A percentile compares a stretch with the other conserved stretches of the same genome.
Conservation (phyloP, 768 basidiomycete genomes). For the Suillus subaureus region DNA sequence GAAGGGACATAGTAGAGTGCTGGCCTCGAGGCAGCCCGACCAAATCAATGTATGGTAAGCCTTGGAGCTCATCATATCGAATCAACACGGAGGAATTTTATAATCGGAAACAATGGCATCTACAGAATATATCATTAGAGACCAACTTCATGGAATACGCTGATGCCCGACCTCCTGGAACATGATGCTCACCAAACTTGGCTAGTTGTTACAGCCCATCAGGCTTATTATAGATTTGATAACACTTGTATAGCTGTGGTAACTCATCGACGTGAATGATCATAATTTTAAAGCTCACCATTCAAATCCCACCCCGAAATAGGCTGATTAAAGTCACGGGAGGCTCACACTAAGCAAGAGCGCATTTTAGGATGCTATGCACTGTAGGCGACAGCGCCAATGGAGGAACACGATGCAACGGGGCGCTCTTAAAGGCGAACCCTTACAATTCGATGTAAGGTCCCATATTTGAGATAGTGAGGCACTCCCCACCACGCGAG, state of each 20-base stretch:
- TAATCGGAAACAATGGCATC: not conserved
- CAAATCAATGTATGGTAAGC: not conserved
- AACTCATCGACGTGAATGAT: not conserved
- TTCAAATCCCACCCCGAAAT: slow-evolving; percentile 45
- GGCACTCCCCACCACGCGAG: slow-evolving; percentile 80
- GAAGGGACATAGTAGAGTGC: slow-evolving; percentile 26
- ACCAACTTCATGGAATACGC: not conserved
- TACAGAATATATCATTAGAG: not conserved
- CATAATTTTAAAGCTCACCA: not conserved
- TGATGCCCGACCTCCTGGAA: not conserved
- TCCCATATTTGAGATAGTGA: slow-evolving; percentile 70
- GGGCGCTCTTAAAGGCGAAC: slow-evolving; percentile 39
- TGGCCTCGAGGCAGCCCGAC: not conserved
- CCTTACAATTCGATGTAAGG: slow-evolving; percentile 78
- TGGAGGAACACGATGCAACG: slow-evolving; percentile 73
- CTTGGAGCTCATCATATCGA: not conserved
- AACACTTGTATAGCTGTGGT: not conserved
- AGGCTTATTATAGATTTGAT: not conserved
- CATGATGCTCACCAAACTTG: not conserved
- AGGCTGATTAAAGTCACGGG: slow-evolving; percentile 73
- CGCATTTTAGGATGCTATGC: slow-evolving; percentile 80
- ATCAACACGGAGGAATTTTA: not conserved
- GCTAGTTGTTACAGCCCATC: not conserved
- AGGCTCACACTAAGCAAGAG: slow-evolving; percentile 69
- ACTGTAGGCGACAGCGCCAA: slow-evolving; percentile 73